phyloP scores from a whole-genome alignment of 495 filamentous ascomycete species.

The Lasiosphaeriaceae sp. region DNA sequence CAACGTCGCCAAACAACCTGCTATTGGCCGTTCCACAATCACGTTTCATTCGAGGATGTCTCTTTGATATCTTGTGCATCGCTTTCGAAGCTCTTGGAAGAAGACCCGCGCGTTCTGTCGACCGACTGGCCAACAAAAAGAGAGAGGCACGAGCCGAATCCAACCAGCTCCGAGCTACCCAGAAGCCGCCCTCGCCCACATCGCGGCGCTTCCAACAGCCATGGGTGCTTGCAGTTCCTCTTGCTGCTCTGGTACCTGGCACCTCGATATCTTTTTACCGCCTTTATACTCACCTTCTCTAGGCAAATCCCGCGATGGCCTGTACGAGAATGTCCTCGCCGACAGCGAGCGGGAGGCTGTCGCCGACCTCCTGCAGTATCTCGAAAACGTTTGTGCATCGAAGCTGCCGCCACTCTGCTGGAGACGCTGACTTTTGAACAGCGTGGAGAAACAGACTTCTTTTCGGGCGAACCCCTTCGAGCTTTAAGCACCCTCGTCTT shows the following conservation, averaged over 20 bases:
- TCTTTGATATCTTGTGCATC: slow-evolving; percentile 14
- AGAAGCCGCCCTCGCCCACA: slow-evolving; percentile 2
- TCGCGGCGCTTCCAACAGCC: slow-evolving; percentile 11
- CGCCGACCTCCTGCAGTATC: slow-evolving; percentile 87
- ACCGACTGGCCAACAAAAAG: background rate
- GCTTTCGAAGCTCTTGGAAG: background rate
- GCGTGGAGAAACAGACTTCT: slow-evolving; percentile 96
- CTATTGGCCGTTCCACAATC: slow-evolving; percentile 9
- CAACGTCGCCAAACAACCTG: slow-evolving; percentile 8
- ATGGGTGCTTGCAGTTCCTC: slow-evolving; percentile 40
- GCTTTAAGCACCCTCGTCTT: slow-evolving; percentile 94
- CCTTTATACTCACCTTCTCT: slow-evolving; percentile 7
- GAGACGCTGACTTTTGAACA: slow-evolving; percentile 35
- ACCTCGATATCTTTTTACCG: background rate
- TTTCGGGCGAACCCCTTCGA: slow-evolving; percentile 91
- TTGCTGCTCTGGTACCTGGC: slow-evolving; percentile 36
- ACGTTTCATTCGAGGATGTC: slow-evolving; percentile 13
- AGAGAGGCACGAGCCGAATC: slow-evolving; percentile 8
- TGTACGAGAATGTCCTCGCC: slow-evolving; percentile 92
- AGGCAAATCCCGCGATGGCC: slow-evolving; percentile 86
- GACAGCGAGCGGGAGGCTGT: slow-evolving; percentile 98
- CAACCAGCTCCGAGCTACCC: slow-evolving; percentile 2
- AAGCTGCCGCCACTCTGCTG: background rate
- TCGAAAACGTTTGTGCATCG: slow-evolving; percentile 75
- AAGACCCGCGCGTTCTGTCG: slow-evolving; percentile 6